These are phyloP conservation scores for Monilinia fructicola DNA, from an alignment of 2,329 filamentous ascomycete genomes.

Conservation along the genomic window DNA sequence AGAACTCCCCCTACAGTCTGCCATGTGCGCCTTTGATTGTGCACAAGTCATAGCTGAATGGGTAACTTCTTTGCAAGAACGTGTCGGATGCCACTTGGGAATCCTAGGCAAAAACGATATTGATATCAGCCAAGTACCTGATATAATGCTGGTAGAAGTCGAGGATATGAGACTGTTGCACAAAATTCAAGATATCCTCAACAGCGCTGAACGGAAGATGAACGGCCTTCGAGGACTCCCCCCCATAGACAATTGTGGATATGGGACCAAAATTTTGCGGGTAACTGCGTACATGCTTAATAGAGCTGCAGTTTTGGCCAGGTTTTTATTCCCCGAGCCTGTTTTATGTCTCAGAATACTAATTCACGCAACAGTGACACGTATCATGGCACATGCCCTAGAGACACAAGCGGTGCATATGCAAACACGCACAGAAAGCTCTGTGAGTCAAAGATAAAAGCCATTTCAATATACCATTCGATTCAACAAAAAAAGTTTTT, in stretches of 20 bases:
- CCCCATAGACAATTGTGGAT: conserved; percentile 66
- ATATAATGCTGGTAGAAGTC: conserved; percentile 85
- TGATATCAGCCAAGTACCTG: conserved; percentile 76
- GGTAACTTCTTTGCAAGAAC: conserved; percentile 89
- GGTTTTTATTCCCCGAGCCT: conserved; percentile 53
- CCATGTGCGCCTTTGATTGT: conserved; percentile 91
- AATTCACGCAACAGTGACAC: conserved; percentile 54
- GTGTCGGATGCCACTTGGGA: conserved; percentile 85
- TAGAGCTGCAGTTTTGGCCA: conserved; percentile 91
- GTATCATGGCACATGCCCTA: conserved; percentile 58
- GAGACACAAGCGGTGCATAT: conserved; percentile 16
- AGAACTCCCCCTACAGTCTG: conserved; percentile 85
- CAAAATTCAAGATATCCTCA: conserved; percentile 78
- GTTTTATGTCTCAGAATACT: conserved; percentile 34
- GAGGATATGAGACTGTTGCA: conserved; percentile 83
- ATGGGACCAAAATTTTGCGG: conserved; percentile 79
- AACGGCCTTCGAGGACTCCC: conserved; percentile 52
- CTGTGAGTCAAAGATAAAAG: not conserved
- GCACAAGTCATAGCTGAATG: conserved; percentile 92
- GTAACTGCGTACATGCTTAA: conserved; percentile 85
- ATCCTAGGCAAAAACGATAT: conserved; percentile 81
- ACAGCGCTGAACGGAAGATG: conserved; percentile 77
- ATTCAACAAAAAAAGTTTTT: not conserved
- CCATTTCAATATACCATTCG: not conserved
- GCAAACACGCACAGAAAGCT: conserved; percentile 7